Conservation (phyloP, 108 stramenopile species). For the Phaeodactylum tricornutum region DNA sequence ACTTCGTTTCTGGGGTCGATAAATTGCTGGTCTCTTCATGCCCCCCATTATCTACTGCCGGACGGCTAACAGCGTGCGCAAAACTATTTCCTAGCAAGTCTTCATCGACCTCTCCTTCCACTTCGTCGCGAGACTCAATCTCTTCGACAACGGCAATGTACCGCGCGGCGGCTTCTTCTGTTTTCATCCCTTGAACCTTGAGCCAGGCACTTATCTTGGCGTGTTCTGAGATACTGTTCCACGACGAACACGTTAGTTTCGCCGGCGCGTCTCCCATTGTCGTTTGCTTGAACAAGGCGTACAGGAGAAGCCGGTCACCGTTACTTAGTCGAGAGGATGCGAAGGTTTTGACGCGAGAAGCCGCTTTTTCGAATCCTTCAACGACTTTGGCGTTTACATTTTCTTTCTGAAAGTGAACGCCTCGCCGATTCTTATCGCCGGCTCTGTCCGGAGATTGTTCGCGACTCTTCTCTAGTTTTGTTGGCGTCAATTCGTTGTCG, state of each 20-base stretch:
- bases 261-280: constrained; percentile 52
- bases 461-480: no score
- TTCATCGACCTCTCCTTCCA: no score
- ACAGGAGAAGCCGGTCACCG: constrained; percentile 65
- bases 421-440: no score
- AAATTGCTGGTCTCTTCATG: constrained; percentile 7
- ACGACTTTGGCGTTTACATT: no score
- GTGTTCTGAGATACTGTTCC: constrained; percentile 42
- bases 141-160: constrained; percentile 52
- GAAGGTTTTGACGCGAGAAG: constrained; percentile 13
- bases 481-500: no score
- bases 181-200: constrained; percentile 36
- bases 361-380: constrained; percentile 1
- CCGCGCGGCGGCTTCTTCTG: constrained; percentile 33
- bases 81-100: neutral
- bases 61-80: constrained; percentile 5
- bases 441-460: no score
- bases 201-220: constrained; percentile 69
- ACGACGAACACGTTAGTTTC: constrained; percentile 13
- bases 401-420: no score
- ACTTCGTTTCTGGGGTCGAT: constrained; percentile 1
- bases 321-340: constrained; percentile 35
- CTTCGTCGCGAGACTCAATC: no score
- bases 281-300: constrained; percentile 87
- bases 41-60: constrained; percentile 7